Conservation (phyloP, 2,329 filamentous ascomycete species). For the Aspergillus uvarum region DNA sequence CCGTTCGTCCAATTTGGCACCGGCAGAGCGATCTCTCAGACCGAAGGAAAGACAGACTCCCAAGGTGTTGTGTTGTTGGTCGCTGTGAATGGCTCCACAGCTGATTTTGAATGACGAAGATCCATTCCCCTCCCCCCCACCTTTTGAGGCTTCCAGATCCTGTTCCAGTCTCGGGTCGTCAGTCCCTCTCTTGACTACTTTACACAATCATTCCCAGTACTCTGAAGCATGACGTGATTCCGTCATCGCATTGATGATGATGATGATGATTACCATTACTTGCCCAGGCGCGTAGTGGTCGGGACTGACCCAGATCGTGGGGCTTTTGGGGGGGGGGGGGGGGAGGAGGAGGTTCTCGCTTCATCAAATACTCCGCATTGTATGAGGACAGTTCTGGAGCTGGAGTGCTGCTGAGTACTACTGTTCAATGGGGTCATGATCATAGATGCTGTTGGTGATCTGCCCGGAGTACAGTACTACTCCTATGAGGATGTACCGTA, state of each 20-base stretch:
- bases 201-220: background rate
- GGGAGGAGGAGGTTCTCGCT: background rate
- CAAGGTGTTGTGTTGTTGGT: background rate
- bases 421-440: no score
- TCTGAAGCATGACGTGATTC: constrained; percentile 12
- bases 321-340: background rate
- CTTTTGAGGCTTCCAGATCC: constrained; percentile 9
- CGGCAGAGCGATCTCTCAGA: background rate
- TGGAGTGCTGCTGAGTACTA: no score
- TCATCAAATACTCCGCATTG: no score
- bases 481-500: background rate
- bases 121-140: constrained; percentile 12
- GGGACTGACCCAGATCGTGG: background rate
- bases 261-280: background rate
- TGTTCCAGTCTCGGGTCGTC: constrained; percentile 6
- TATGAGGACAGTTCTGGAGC: no score
- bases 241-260: background rate
- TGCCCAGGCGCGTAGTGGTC: constrained; percentile 5
- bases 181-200: background rate
- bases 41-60: background rate
- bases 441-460: no score
- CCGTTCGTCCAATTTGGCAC: background rate
- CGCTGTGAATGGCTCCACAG: background rate
- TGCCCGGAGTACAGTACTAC: no score
- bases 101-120: constrained; percentile 9